Base-by-base conservation (phyloP, 257 asterid species). In the Nemophila menziesii region DNA sequence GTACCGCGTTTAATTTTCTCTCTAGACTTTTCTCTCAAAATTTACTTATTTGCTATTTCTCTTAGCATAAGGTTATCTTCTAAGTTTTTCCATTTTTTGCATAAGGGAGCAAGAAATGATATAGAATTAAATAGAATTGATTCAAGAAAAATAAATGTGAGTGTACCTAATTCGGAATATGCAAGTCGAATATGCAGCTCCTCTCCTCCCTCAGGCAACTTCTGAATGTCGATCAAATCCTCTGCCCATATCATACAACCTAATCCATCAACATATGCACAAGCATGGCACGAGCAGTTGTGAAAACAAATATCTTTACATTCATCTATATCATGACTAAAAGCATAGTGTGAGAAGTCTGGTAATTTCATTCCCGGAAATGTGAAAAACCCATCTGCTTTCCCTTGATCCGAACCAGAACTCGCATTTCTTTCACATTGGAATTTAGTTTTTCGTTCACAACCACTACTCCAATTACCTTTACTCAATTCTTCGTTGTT, bases 221-320 rank as follows among this genome's bases (percentile, higher is more conserved):
- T 36, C 39, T 46, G 40, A 22, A 63, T 68, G 51, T 68, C 74
- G 40, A 54, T 8, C 16, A 67, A 51, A 9, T 58, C 70, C 2
- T 29, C 54, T 1, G 27, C 49, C 70, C 74, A 67, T 8, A 61
- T 27, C 50, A 67, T 43, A 48, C 74, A 67, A 22, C 69, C 74
- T 1, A 51, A 45, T 40, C 59, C 62, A 38, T 53, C 59, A 12
- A 43, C 37, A 38, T 17, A 41, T 5, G 59, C 47, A 43, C 43
- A 53, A 33, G 59, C 59, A 8, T 43, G 27, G 49, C 71, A 64
- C 15, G 59, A 48, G 16, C 71, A 64, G 23, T 65, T 55, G 9
- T 21, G 50, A 16, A 46, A 55, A 43, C 68, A 60, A 13, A 16
- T 16, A 12, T 8, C 21, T 20, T 17, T 6, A 14, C 67, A 65